These are phyloP conservation scores for Ammopiptanthus mongolicus DNA, from an alignment of 306 rosid genomes.

Conservation along the genomic window DNA sequence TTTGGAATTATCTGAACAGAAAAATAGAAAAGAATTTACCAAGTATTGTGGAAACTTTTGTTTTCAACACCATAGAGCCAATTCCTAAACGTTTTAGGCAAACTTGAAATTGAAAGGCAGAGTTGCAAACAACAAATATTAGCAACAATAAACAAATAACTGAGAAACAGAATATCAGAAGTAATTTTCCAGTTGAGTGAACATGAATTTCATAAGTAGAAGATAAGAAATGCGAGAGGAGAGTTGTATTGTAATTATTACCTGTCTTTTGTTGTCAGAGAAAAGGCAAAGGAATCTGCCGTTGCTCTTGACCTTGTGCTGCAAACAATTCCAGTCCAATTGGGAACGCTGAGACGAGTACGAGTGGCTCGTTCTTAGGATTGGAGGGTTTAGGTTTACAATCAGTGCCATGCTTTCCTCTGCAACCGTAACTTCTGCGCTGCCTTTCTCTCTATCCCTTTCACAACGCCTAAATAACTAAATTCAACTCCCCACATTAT, in stretches of 20 bases:
- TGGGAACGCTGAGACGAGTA: conserved; percentile 17
- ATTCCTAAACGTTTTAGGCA: neutral
- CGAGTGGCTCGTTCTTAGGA: conserved; percentile 13
- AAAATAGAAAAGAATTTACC: neutral
- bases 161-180: neutral
- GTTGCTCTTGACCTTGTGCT: conserved; percentile 44
- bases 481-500: too few relatives aligned
- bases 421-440: neutral
- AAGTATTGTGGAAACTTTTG: neutral
- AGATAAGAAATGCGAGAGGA: neutral
- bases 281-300: conserved; percentile 70
- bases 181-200: too few relatives aligned
- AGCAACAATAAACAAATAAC: neutral
- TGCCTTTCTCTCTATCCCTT: neutral
- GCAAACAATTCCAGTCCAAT: conserved; percentile 47
- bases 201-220: neutral
- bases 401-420: conserved; percentile 46
- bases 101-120: neutral
- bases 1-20: neutral
- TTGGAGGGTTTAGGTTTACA: conserved; percentile 52
- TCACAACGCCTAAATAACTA: neutral
- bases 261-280: conserved; percentile 69
- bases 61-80: neutral
- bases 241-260: neutral
- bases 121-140: neutral